Evolutionary conservation across 371 early-diverging fungal species (phyloP), one percentile per base, ranked within the genome.

Genomic region (Syncephalastrum sp.): DNA sequence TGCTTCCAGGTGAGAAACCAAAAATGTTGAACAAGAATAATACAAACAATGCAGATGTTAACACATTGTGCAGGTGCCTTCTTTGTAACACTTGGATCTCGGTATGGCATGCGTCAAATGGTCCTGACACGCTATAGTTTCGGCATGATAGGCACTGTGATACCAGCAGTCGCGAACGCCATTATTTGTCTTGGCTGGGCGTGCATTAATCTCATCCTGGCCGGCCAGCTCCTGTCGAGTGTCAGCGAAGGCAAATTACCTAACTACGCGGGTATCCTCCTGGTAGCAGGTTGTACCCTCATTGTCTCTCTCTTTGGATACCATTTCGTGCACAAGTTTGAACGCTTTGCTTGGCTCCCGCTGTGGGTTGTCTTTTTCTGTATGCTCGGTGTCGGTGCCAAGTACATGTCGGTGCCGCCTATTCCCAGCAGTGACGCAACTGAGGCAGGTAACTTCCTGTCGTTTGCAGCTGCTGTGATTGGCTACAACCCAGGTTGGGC

Each of bases 401-500:
- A 53, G 5, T 50, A 57, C 25, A 42, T 55, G 42, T 25, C 47
- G 27, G 50, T 48, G 3, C 25, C 59, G 4, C 33, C 50, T 50
- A 24, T 23, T 5, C 5, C 14, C 23, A 42, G 38, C 19, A 52
- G 15, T 41, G 21, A 29, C 29, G 15, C 15, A 14, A 52, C 25
- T 8, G 54, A 46, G 15, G 24, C 46, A n/a, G 54, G 54, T 1
- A 47, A 43, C 13, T 17, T 54, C 16, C 2, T 54, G 8, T 54
- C 54, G 1, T 47, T 50, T 29, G 29, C 29, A 12, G 58, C 63
- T 25, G 21, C 64, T 16, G 49, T 68, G 12, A 59, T 64, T 27
- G 69, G 65, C 8, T 70, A 59, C n/a, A 67, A 61, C 15, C 48
- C 63, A 15, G 65, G 67, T 15, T 73, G 74, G 74, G 57, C 57